A percentile compares a stretch with the other conserved stretches of the same genome.
Evolutionary conservation across 106 monocot genomes (phyloP).

Genomic region (Dendrobium catenatum): DNA sequence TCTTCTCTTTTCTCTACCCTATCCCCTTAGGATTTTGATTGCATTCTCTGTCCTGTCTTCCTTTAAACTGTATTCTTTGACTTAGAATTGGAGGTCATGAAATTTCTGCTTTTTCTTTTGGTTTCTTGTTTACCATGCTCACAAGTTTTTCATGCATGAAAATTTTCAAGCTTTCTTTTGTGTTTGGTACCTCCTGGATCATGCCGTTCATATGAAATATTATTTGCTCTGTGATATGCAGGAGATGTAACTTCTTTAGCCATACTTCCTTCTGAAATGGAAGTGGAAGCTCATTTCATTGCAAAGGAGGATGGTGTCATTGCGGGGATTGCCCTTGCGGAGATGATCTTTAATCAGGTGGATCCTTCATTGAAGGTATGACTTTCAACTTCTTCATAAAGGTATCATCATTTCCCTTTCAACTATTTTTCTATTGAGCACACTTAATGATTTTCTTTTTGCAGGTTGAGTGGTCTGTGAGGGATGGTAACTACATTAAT

Average conservation of each 20-base stretch:
- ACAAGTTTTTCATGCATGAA: too few species aligned
- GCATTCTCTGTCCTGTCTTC: not conserved
- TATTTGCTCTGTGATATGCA: constrained; percentile 17
- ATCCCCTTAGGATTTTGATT: too few species aligned
- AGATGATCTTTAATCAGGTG: constrained; percentile 82
- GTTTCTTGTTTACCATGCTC: not conserved
- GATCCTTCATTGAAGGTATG: constrained; percentile 79
- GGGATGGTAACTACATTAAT: constrained; percentile 61
- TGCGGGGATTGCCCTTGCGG: constrained; percentile 87
- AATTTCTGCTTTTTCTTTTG: not conserved
- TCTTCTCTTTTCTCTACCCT: too few species aligned
- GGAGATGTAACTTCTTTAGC: constrained; percentile 95
- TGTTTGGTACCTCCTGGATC: not conserved
- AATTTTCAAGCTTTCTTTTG: not conserved
- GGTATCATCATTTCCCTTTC: not conserved
- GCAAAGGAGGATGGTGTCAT: constrained; percentile 93
- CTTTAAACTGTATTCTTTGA: not conserved
- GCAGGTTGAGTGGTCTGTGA: constrained; percentile 79
- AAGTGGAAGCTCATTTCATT: constrained; percentile 89
- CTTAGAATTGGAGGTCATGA: not conserved
- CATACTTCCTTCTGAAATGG: constrained; percentile 75
- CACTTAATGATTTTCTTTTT: not conserved
- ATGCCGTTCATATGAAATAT: not conserved
- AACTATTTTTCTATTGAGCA: not conserved
- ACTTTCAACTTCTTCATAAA: not conserved